Conservation (phyloP, 2,329 filamentous ascomycete species). For the Chaetomium sp. region DNA sequence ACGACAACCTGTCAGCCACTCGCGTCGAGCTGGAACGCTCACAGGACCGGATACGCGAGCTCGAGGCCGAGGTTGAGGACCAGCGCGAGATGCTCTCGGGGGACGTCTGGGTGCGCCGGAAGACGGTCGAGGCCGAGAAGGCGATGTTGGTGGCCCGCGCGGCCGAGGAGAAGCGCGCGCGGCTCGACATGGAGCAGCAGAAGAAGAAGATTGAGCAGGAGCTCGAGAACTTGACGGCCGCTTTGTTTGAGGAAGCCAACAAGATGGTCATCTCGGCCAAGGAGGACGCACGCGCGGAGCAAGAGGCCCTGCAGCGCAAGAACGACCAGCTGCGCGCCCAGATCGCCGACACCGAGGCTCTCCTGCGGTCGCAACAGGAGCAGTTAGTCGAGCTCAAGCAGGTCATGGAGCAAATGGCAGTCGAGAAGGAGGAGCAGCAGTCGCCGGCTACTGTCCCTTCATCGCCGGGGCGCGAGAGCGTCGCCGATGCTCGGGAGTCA, state of each 20-base stretch:
- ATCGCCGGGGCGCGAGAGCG: conserved; percentile 68
- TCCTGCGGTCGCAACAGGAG: conserved; percentile 86
- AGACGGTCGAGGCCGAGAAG: conserved; percentile 68
- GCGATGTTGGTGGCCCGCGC: conserved; percentile 50
- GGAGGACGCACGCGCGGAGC: conserved; percentile 79
- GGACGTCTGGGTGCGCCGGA: conserved; percentile 69
- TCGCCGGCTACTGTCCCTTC: conserved; percentile 69
- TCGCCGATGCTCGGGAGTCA: conserved; percentile 50
- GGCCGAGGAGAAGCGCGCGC: conserved; percentile 58
- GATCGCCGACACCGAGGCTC: conserved; percentile 75
- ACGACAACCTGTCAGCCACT: conserved; percentile 77
- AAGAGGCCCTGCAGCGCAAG: conserved; percentile 72
- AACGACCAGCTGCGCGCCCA: conserved; percentile 84
- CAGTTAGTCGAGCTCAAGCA: conserved; percentile 85
- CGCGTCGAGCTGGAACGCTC: conserved; percentile 76
- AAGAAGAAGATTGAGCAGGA: conserved; percentile 90
- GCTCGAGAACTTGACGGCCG: conserved; percentile 80
- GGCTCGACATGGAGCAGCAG: conserved; percentile 63
- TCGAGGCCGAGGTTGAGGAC: conserved; percentile 61
- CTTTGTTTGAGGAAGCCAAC: conserved; percentile 97
- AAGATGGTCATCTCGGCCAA: conserved; percentile 94
- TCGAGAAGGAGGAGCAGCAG: conserved; percentile 64
- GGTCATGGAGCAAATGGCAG: conserved; percentile 81
- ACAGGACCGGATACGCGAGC: conserved; percentile 56
- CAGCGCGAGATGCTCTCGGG: conserved; percentile 66